phyloP scores from a whole-genome alignment of 73 alveolate species.

The Tetrahymena malaccensis region DNA sequence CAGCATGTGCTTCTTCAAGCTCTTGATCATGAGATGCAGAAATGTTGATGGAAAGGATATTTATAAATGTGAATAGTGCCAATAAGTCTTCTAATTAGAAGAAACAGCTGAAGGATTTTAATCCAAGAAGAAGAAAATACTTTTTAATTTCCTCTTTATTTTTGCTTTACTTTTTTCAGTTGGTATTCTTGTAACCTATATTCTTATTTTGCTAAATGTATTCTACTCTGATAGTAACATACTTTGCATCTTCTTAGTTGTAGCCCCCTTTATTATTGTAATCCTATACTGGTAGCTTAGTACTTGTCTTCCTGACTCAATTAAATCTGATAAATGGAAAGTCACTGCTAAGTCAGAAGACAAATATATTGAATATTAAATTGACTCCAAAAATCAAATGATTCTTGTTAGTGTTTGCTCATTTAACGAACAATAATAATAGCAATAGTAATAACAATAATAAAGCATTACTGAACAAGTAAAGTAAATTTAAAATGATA shows the following conservation, averaged over 20 bases:
- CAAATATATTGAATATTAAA: background rate
- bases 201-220: background rate
- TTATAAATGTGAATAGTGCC: background rate
- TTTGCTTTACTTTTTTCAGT: background rate
- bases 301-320: background rate
- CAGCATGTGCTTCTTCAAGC: background rate
- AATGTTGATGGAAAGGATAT: background rate
- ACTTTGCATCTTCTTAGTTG: background rate
- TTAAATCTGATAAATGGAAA: background rate
- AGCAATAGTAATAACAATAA: background rate
- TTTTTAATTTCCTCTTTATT: background rate
- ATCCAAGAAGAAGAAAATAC: background rate
- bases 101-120: background rate
- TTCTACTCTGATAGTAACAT: background rate
- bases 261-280: background rate
- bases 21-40: background rate
- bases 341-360: background rate
- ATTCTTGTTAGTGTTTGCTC: background rate
- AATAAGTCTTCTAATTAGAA: background rate
- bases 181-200: background rate
- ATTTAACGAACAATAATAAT: background rate
- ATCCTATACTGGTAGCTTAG: background rate
- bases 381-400: background rate
- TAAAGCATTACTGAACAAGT: background rate
- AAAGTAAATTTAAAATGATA: background rate